Evolutionary conservation across 2,329 filamentous ascomycete genomes (phyloP).

Genomic region (Phoma sp.): DNA sequence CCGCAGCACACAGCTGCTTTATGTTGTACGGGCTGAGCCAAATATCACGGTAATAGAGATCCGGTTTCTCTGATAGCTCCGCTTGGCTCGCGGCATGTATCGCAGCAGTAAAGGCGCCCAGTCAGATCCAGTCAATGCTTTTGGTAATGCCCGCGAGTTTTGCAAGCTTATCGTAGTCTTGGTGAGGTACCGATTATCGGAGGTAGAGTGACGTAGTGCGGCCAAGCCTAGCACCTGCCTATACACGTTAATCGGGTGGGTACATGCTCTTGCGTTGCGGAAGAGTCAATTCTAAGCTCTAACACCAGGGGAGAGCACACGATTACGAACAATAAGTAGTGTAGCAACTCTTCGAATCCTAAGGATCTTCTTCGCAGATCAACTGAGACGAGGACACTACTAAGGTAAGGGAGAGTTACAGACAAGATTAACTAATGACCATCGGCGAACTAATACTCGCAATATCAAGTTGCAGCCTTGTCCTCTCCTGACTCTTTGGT

Average conservation of each 20-base stretch:
- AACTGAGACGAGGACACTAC: too few relatives aligned
- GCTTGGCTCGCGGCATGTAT: slow-evolving; percentile 1
- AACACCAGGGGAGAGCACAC: too few relatives aligned
- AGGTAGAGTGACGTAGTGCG: slow-evolving; percentile 27
- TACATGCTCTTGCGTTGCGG: not conserved
- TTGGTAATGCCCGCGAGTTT: slow-evolving; percentile 19
- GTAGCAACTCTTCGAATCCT: too few relatives aligned
- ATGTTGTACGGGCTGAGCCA: not conserved
- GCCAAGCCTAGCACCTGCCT: slow-evolving; percentile 23
- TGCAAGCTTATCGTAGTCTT: slow-evolving; percentile 24
- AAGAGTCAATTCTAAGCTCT: too few relatives aligned
- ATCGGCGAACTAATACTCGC: not conserved
- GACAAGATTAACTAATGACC: too few relatives aligned
- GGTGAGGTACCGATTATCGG: slow-evolving; percentile 26
- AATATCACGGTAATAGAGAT: not conserved
- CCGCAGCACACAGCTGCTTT: slow-evolving; percentile 1
- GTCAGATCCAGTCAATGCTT: slow-evolving; percentile 14
- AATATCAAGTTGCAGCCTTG: slow-evolving; percentile 14
- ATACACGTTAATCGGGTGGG: slow-evolving; percentile 6
- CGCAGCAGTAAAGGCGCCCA: not conserved
- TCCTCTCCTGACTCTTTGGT: slow-evolving; percentile 23
- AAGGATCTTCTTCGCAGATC: too few relatives aligned
- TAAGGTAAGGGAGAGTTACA: too few relatives aligned
- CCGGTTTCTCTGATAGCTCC: not conserved
- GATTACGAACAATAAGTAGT: too few relatives aligned